Evolutionary conservation across 768 basidiomycete species (phyloP).

Genomic region (Suillus weaverae): DNA sequence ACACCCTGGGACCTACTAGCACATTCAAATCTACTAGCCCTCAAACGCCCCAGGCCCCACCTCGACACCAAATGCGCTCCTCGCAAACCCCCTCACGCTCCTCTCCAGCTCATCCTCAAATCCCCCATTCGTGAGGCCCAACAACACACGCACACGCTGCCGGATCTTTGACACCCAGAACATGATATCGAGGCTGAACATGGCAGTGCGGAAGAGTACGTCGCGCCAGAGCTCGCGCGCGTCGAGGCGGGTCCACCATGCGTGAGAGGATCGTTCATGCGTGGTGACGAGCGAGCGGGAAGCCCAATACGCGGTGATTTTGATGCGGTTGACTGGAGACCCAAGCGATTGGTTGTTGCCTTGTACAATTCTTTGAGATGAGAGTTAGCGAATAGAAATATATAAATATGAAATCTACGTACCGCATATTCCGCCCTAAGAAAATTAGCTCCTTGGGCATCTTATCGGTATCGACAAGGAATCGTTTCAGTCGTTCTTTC

Average conservation of each 20-base stretch:
- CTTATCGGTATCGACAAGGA: constrained; percentile 71
- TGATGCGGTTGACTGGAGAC: constrained; percentile 87
- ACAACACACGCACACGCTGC: constrained; percentile 44
- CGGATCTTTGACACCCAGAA: constrained; percentile 65
- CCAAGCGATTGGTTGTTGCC: constrained; percentile 83
- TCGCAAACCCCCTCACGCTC: constrained; percentile 73
- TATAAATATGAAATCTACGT: constrained; percentile 7
- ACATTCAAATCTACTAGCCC: constrained; percentile 31
- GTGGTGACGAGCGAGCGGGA: constrained; percentile 60
- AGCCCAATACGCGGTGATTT: constrained; percentile 84
- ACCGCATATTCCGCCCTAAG: constrained; percentile 76
- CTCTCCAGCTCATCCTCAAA: constrained; percentile 86
- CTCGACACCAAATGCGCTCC: constrained; percentile 77
- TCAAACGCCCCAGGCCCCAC: constrained; percentile 57
- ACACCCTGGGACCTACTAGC: neutral
- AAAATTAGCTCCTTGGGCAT: constrained; percentile 80
- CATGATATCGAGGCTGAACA: constrained; percentile 67
- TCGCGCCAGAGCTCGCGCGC: constrained; percentile 57
- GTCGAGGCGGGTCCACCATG: neutral
- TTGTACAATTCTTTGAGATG: constrained; percentile 23
- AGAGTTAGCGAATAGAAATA: neutral
- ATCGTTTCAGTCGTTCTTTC: constrained; percentile 65
- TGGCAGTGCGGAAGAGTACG: constrained; percentile 60
- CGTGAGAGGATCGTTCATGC: constrained; percentile 31
- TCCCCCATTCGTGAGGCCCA: constrained; percentile 45